Evolutionary conservation across 1,139 yeast species (phyloP), one percentile per base, ranked within the genome.

Genomic region (Zygosaccharomyces pseudobailii): DNA sequence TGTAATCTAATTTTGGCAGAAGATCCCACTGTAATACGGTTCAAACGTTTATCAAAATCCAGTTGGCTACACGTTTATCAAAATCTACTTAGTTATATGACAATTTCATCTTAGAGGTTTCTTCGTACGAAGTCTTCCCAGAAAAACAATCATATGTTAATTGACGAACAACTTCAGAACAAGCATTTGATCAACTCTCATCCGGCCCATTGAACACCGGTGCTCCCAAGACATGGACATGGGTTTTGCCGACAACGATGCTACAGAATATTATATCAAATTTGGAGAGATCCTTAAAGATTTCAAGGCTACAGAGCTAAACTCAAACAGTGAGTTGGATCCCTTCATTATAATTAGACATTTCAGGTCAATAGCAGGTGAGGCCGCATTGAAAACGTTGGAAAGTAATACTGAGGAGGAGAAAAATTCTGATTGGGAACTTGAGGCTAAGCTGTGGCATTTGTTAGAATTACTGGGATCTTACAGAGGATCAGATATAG

Each of bases 401-500:
- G 43, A 42, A 20, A 20, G 24, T 10, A n/a, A 31, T 13, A 38
- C 13, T 24, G 20, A n/a, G 7, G n/a, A 35, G 10, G 45, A 46
- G 17, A 54, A 55, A 2, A 58, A 65, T 38, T 65, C 63, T 19
- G 73, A 75, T 56, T 82, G 86, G 83, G 79, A 78, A 51, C 68
- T 87, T 40, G 97, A 89, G 59, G 79, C 87, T 2, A 80, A 82
- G 55, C 73, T 89, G 22, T 89, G 97, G 97, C 80, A 80, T 54
- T 70, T 89, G 50, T 78, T 82, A 2, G 83, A 81, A 47, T 62
- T 74, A 7, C 64, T 87, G 46, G 71, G 79, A 52, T 66, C 70
- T 42, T 80, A 71, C 54, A 69, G 88, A 40, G 63, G 69, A 27
- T 63, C 75, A 1, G 66, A 65, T 22, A 55, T 54, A 17, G 45